Percentiles rank a stretch among this genome's conserved stretches.
Evolutionary conservation across 2,329 filamentous ascomycete genomes (phyloP).

Genomic region (Talaromyces sp.): DNA sequence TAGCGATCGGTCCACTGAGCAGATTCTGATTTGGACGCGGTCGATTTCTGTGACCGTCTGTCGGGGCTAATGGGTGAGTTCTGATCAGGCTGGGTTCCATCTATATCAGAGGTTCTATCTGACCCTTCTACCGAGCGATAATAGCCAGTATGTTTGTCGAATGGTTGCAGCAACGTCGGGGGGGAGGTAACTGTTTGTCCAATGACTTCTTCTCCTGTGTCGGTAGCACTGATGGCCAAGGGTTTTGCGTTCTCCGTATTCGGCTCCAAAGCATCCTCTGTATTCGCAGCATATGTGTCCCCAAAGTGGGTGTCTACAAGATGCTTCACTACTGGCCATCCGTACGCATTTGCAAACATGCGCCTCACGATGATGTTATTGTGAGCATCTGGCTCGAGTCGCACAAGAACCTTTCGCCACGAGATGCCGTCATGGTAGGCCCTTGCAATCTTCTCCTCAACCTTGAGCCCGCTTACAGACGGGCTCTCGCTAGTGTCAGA

Average conservation of each 20-base stretch:
- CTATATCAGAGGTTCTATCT: background rate
- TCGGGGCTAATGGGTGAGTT: background rate
- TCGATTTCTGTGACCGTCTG: background rate
- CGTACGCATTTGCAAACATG: constrained; percentile 95
- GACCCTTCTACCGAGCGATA: background rate
- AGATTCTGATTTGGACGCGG: constrained; percentile 43
- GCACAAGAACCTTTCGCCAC: constrained; percentile 95
- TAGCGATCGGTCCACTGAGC: constrained; percentile 63
- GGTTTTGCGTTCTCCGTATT: constrained; percentile 65
- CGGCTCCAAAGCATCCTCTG: constrained; percentile 62
- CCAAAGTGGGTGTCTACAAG: constrained; percentile 91
- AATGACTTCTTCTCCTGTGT: constrained; percentile 62
- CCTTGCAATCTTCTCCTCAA: constrained; percentile 95
- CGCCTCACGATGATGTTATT: constrained; percentile 97
- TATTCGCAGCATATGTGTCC: constrained; percentile 61
- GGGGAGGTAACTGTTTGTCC: constrained; percentile 18
- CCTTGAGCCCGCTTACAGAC: constrained; percentile 58
- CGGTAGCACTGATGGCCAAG: constrained; percentile 50
- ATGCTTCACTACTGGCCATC: constrained; percentile 95
- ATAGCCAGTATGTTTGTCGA: background rate
- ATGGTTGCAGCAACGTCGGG: background rate
- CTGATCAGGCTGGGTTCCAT: background rate
- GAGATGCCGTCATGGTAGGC: constrained; percentile 88
- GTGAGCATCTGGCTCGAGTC: constrained; percentile 92
- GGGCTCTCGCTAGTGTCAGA: constrained; percentile 13